phyloP scores from a whole-genome alignment of 352 stramenopile genomes.

The Pythium rhizo-oryzae region DNA sequence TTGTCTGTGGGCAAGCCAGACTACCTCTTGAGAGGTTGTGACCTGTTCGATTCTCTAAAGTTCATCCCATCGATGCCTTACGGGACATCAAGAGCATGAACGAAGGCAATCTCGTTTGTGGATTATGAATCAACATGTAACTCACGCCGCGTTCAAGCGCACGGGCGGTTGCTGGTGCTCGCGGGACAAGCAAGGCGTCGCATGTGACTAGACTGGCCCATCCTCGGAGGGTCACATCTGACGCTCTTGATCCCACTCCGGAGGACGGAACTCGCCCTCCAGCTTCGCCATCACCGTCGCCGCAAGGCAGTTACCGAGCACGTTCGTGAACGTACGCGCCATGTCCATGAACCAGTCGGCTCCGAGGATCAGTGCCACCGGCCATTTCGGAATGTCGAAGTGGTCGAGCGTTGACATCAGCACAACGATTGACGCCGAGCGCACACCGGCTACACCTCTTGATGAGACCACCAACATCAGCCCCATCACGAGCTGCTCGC shows the following conservation, averaged over 20 bases:
- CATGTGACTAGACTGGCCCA: neutral
- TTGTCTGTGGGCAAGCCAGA: no score
- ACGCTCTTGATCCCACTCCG: constrained; percentile 39
- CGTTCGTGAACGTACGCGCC: constrained; percentile 55
- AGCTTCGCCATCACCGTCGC: constrained; percentile 65
- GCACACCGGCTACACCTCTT: constrained; percentile 15
- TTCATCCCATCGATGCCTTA: no score
- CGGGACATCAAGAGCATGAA: no score
- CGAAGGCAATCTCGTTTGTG: no score
- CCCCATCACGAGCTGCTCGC: constrained; percentile 20
- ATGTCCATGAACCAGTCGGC: constrained; percentile 71
- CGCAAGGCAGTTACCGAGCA: constrained; percentile 56
- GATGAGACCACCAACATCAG: constrained; percentile 15
- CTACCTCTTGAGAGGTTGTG: no score
- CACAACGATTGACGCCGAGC: constrained; percentile 13
- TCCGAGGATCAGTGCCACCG: constrained; percentile 53
- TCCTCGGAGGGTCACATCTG: neutral
- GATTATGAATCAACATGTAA: no score
- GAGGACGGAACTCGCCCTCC: constrained; percentile 61
- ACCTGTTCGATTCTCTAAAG: no score
- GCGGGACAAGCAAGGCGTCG: no score
- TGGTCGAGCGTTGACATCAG: constrained; percentile 9
- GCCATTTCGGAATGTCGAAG: constrained; percentile 57
- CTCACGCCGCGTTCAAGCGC: no score
- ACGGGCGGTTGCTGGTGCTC: no score